Conservation (phyloP, 2,329 filamentous ascomycete species). For the Colletotrichum sojae region DNA sequence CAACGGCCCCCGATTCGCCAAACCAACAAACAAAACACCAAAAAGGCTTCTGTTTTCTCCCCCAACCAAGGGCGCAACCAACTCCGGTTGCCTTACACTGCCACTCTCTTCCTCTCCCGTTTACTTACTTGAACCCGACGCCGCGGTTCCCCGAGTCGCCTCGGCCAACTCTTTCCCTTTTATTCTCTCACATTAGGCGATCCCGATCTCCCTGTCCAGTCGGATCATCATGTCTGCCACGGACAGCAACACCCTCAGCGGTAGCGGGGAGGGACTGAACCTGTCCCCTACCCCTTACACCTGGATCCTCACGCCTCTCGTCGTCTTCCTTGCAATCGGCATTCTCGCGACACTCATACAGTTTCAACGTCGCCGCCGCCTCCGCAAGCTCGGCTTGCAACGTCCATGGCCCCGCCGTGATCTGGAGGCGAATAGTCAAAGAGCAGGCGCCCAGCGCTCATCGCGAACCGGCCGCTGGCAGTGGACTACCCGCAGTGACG, state of each 20-base stretch:
- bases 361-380: conserved; percentile 56
- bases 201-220: background rate
- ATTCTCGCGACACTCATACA: conserved; percentile 58
- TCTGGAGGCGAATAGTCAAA: conserved; percentile 35
- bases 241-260: conserved; percentile 18
- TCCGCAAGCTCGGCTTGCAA: conserved; percentile 41
- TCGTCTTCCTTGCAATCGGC: conserved; percentile 58
- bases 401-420: conserved; percentile 44
- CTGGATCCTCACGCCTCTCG: conserved; percentile 67
- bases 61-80: conserved; percentile 7
- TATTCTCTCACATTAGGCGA: background rate
- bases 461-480: conserved; percentile 36
- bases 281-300: conserved; percentile 67
- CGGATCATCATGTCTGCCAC: conserved; percentile 29
- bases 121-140: conserved; percentile 17
- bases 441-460: conserved; percentile 28
- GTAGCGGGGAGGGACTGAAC: conserved; percentile 18
- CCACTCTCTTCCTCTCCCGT: background rate
- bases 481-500: conserved; percentile 54
- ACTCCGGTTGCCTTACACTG: conserved; percentile 1
- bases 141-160: conserved; percentile 11
- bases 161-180: background rate
- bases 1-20: conserved; percentile 11
- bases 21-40: conserved; percentile 19
- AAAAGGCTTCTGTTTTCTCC: background rate